phyloP scores from a whole-genome alignment of 2,329 filamentous ascomycete species.

The Lecanicillium sp. region DNA sequence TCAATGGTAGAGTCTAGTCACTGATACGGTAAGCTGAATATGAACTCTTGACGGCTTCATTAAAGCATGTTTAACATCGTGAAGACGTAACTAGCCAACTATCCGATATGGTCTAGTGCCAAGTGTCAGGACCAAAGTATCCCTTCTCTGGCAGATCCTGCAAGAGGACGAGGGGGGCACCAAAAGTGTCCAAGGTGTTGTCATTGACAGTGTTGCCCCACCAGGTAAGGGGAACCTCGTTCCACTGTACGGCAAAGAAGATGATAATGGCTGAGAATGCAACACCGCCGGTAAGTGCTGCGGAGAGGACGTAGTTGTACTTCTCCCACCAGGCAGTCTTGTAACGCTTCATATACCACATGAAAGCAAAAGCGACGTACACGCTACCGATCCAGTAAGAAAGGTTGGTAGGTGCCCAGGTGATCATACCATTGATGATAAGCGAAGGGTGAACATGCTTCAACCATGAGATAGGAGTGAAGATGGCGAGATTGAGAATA shows the following conservation, averaged over 20 bases:
- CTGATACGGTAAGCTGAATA: too few relatives aligned
- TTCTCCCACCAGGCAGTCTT: too few relatives aligned
- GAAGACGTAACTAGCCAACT: too few relatives aligned
- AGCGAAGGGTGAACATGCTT: too few relatives aligned
- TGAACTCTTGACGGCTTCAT: too few relatives aligned
- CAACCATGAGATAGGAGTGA: slow-evolving; percentile 18
- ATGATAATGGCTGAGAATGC: slow-evolving; percentile 33
- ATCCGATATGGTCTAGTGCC: too few relatives aligned
- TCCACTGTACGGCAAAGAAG: slow-evolving; percentile 33
- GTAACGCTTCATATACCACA: slow-evolving; percentile 32
- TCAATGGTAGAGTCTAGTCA: too few relatives aligned
- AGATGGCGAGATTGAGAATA: slow-evolving; percentile 13
- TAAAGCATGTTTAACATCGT: too few relatives aligned
- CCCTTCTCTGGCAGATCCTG: slow-evolving; percentile 4
- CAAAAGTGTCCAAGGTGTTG: slow-evolving; percentile 11
- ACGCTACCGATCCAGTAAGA: slow-evolving; percentile 34
- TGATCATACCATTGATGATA: slow-evolving; percentile 31
- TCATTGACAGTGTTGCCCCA: slow-evolving; percentile 28
- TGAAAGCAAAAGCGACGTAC: slow-evolving; percentile 32
- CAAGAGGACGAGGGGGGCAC: slow-evolving; percentile 1
- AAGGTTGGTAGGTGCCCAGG: slow-evolving; percentile 35
- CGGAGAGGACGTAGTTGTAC: slow-evolving; percentile 35
- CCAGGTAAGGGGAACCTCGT: slow-evolving; percentile 27
- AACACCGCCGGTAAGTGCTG: slow-evolving; percentile 30
- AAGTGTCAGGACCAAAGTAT: slow-evolving; percentile 6